A percentile compares a stretch with the other conserved stretches of the same genome.
These are phyloP conservation scores for Fusarium pseudocircinatum DNA, from an alignment of 2,329 filamentous ascomycete genomes.

Conservation along the genomic window DNA sequence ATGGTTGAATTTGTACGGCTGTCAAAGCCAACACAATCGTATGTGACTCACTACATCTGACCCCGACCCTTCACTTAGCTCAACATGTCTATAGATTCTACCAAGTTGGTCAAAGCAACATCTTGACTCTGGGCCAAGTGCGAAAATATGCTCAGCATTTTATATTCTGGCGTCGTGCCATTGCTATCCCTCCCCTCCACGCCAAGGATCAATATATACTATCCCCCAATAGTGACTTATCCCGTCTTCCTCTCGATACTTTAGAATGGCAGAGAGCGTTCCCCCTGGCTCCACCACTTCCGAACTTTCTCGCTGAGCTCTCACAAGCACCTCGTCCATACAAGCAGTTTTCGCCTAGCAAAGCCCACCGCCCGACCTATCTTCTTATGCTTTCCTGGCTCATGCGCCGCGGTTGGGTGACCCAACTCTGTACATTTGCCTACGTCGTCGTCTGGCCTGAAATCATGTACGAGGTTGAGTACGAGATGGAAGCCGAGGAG, in stretches of 20 bases:
- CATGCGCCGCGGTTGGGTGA: conserved; percentile 91
- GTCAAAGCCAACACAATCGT: conserved; percentile 74
- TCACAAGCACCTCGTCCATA: conserved; percentile 85
- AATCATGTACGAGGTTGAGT: conserved; percentile 82
- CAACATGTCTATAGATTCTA: conserved; percentile 58
- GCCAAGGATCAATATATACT: conserved; percentile 91
- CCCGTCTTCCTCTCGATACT: conserved; percentile 73
- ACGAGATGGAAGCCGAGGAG: conserved; percentile 73
- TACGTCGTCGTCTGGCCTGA: conserved; percentile 87
- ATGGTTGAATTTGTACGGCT: conserved; percentile 85
- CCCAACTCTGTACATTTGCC: conserved; percentile 89
- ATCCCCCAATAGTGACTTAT: conserved; percentile 86
- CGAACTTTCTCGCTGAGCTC: conserved; percentile 86
- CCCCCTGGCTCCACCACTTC: conserved; percentile 81
- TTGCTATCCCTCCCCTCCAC: conserved; percentile 90
- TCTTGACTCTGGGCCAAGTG: conserved; percentile 81
- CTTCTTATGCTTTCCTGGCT: conserved; percentile 94
- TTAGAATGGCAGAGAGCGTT: conserved; percentile 81
- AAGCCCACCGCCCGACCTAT: conserved; percentile 87
- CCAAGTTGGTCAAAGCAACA: conserved; percentile 75
- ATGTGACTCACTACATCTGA: conserved; percentile 41
- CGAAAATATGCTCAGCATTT: conserved; percentile 91
- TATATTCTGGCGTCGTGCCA: conserved; percentile 93
- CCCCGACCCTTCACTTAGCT: not conserved
- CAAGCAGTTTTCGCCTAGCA: conserved; percentile 84